Evolutionary conservation across 192 early-diverging fungal species (phyloP).

Genomic region (Obelidium mucronatum): DNA sequence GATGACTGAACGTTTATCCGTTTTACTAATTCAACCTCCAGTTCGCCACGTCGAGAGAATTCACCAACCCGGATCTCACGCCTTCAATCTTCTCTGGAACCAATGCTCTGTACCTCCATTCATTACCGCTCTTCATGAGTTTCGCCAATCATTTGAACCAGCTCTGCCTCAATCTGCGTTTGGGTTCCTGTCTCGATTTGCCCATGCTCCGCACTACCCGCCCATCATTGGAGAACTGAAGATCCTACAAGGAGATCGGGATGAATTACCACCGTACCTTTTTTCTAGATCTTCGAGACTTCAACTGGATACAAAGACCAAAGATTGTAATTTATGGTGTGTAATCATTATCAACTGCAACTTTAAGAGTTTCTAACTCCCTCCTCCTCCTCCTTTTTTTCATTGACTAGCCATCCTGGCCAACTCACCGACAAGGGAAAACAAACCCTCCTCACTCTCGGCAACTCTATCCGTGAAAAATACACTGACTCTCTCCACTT

Average conservation of each 20-base stretch:
- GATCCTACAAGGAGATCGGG: conserved; percentile 4
- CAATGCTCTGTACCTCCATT: not conserved
- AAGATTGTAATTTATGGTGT: not conserved
- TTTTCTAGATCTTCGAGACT: not conserved
- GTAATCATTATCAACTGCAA: too few species aligned
- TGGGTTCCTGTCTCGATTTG: too few species aligned
- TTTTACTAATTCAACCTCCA: not conserved
- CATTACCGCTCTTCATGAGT: not conserved
- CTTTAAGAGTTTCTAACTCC: too few species aligned
- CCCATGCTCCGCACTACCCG: too few species aligned
- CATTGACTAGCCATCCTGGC: not conserved
- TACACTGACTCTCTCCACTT: not conserved
- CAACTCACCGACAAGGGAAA: conserved; percentile 31
- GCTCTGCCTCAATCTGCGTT: too few species aligned
- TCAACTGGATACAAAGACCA: not conserved
- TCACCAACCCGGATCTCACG: too few species aligned
- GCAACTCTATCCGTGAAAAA: not conserved
- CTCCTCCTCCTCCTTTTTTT: too few species aligned
- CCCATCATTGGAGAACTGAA: conserved; percentile 1
- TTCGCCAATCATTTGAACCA: too few species aligned
- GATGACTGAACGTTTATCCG: not conserved
- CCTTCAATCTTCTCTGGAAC: not conserved
- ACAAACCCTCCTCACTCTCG: conserved; percentile 5
- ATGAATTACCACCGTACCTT: not conserved
- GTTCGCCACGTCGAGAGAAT: not conserved